Conservation (phyloP, 768 basidiomycete genomes). For the Tricholoma flavovirens region DNA sequence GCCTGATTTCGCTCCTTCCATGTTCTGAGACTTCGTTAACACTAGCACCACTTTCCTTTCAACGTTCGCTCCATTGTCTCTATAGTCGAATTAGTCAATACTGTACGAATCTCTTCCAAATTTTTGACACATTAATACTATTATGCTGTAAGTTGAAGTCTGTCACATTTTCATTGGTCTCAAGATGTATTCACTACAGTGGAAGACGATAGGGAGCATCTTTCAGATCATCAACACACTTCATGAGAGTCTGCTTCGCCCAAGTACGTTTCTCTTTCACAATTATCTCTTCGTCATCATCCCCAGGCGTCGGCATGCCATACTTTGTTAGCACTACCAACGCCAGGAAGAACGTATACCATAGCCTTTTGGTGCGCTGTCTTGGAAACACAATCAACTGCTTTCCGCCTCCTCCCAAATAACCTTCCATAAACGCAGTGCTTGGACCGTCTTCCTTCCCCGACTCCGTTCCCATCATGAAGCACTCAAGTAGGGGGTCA, state of each 20-base stretch:
- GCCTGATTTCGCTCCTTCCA: neutral
- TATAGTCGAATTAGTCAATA: neutral
- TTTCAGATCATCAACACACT: conserved; percentile 36
- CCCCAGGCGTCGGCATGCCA: conserved; percentile 11
- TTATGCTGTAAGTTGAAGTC: no score
- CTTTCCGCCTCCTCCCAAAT: conserved; percentile 43
- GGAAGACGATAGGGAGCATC: conserved; percentile 39
- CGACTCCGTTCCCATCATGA: conserved; percentile 38
- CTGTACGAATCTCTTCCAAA: neutral
- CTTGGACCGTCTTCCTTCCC: conserved; percentile 31
- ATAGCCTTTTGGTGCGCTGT: conserved; percentile 70
- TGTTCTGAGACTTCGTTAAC: neutral
- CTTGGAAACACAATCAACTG: conserved; percentile 50
- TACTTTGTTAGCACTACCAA: conserved; percentile 44
- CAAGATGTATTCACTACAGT: neutral
- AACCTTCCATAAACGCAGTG: conserved; percentile 54
- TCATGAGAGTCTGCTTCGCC: conserved; percentile 37
- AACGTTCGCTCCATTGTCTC: neutral
- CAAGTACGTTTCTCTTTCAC: conserved; percentile 25
- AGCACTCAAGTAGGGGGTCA: conserved; percentile 66
- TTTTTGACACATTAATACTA: no score
- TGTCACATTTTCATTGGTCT: neutral
- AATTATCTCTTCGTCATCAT: conserved; percentile 4
- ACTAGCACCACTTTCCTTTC: neutral
- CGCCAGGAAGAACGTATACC: conserved; percentile 69